These are phyloP conservation scores for Mentha longifolia DNA, from an alignment of 257 asterid genomes.

Conservation along the genomic window DNA sequence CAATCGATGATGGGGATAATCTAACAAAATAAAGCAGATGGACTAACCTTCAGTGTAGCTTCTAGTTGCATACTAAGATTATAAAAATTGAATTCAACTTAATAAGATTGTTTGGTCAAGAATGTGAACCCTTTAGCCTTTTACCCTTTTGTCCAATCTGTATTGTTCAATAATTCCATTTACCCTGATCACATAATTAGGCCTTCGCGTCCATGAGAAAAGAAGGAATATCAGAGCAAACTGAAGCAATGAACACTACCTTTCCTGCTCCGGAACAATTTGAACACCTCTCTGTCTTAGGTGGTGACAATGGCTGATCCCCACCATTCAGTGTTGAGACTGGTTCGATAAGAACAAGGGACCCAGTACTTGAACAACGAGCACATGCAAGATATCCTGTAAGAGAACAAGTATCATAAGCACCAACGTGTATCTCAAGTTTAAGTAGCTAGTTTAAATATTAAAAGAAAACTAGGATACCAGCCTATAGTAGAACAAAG, in stretches of 20 bases:
- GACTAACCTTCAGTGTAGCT: too few relatives aligned
- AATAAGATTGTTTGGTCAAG: too few relatives aligned
- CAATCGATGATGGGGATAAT: too few relatives aligned
- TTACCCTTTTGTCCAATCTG: too few relatives aligned
- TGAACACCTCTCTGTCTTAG: slow-evolving; percentile 83
- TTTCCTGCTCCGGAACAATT: slow-evolving; percentile 95
- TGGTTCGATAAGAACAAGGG: slow-evolving; percentile 78
- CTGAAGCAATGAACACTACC: slow-evolving; percentile 47
- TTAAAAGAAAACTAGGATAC: background rate
- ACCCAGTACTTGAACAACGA: slow-evolving; percentile 84
- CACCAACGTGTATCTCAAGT: slow-evolving; percentile 22
- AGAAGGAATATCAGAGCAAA: too few relatives aligned
- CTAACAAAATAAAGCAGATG: too few relatives aligned
- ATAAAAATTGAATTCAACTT: too few relatives aligned
- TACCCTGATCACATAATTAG: background rate
- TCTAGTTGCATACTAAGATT: too few relatives aligned
- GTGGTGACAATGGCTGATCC: slow-evolving; percentile 61
- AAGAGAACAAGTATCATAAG: slow-evolving; percentile 28
- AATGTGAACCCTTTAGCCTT: too few relatives aligned
- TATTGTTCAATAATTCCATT: too few relatives aligned
- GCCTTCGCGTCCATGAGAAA: too few relatives aligned
- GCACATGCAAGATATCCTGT: slow-evolving; percentile 98
- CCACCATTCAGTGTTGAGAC: slow-evolving; percentile 57
- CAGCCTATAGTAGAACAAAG: background rate
- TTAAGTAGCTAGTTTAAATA: background rate